Evolutionary conservation across 768 basidiomycete species (phyloP).

Genomic region (Cantharellus anzutake): DNA sequence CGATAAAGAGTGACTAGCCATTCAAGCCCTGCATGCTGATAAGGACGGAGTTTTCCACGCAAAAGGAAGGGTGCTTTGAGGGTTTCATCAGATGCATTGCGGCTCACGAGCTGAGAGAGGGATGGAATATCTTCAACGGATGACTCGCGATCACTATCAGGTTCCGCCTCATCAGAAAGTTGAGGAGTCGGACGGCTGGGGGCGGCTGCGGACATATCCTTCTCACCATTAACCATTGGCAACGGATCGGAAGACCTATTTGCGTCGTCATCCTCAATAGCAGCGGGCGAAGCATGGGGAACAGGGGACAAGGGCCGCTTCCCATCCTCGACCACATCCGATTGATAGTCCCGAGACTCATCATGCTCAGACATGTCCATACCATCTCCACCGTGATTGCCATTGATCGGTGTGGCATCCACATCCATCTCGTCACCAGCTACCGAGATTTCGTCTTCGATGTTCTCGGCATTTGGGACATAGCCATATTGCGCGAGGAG

Average conservation of each 20-base stretch:
- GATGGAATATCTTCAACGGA: background rate
- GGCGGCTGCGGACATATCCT: background rate
- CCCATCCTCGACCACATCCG: background rate
- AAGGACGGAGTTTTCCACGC: constrained; percentile 23
- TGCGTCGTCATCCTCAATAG: background rate
- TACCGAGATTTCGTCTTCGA: background rate
- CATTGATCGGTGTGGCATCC: background rate
- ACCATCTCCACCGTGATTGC: background rate
- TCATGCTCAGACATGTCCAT: background rate
- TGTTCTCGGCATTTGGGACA: constrained; percentile 8
- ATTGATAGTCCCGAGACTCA: background rate
- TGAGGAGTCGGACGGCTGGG: background rate
- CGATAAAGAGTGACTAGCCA: constrained; percentile 25
- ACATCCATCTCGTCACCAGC: background rate
- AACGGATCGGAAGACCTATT: background rate
- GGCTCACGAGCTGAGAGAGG: background rate
- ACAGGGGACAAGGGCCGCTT: background rate
- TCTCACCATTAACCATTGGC: background rate
- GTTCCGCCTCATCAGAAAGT: background rate
- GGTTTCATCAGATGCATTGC: background rate
- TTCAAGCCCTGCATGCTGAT: constrained; percentile 25
- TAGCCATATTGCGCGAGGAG: constrained; percentile 21
- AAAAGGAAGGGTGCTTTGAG: constrained; percentile 20
- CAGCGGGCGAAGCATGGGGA: background rate
- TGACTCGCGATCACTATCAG: background rate